Percentiles rank a stretch among this genome's conserved stretches.
These are phyloP conservation scores for Drosera spatulata DNA, from an alignment of 179 eudicot species.

Conservation along the genomic window DNA sequence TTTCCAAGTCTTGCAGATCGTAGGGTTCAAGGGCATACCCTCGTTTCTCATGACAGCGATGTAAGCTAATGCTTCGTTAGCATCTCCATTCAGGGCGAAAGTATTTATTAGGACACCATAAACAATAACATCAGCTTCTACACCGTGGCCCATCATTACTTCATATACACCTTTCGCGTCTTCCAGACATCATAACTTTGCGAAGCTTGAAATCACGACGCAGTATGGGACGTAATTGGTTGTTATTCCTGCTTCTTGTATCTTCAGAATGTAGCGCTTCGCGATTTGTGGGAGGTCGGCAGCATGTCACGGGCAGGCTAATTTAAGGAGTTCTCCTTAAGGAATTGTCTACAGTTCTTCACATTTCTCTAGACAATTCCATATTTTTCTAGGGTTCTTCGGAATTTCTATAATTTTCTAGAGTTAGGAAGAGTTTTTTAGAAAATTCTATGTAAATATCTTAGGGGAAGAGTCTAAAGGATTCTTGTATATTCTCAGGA, in stretches of 20 bases:
- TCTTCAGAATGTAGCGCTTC: conserved; percentile 47
- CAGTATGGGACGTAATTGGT: conserved; percentile 68
- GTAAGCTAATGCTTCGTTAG: conserved; percentile 37
- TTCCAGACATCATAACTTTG: conserved; percentile 50
- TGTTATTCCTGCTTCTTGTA: conserved; percentile 55
- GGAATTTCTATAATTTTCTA: too few relatives aligned
- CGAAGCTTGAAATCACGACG: conserved; percentile 76
- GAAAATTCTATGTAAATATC: too few relatives aligned
- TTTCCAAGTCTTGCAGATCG: conserved; percentile 61
- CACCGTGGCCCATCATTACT: conserved; percentile 49
- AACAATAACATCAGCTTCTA: conserved; percentile 68
- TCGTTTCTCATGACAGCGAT: conserved; percentile 35
- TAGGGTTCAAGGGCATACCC: conserved; percentile 46
- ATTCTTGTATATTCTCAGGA: too few relatives aligned
- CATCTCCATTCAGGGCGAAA: conserved; percentile 67
- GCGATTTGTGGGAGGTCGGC: conserved; percentile 73
- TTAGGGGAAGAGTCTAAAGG: too few relatives aligned
- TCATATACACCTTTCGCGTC: conserved; percentile 41
- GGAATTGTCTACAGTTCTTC: too few relatives aligned
- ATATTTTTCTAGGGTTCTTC: too few relatives aligned
- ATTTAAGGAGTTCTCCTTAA: too few relatives aligned
- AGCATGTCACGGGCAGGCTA: conserved; percentile 32
- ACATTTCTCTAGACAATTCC: too few relatives aligned
- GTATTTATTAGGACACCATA: conserved; percentile 78
- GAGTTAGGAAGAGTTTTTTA: too few relatives aligned